Base-by-base conservation (phyloP, 2,329 filamentous ascomycete genomes). In the Periglandula ipomoeae region DNA sequence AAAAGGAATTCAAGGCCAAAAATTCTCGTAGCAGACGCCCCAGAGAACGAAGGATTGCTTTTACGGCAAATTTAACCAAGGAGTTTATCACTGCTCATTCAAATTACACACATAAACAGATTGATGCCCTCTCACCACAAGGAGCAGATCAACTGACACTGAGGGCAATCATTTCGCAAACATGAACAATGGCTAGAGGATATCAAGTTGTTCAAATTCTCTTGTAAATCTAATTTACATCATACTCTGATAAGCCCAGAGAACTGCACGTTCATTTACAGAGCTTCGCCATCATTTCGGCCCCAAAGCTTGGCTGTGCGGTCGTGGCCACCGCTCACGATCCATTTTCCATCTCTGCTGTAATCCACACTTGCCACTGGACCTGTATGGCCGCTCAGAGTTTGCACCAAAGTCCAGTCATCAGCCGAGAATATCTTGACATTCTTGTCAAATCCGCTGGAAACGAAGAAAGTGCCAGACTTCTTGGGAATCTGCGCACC, bases 271-370 rank as follows among this genome's bases (percentile, higher is more conserved):
- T 22, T 15, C 23, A 20, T 61, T n/a, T 56, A 79, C 27, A 79
- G 56, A 22, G 68, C 68, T 56, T 83, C 74, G 49, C 78, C 78
- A 61, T 89, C 87, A 55, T 95, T 91, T 55, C 89, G 80, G 4
- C 88, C 88, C 93, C 93, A 98, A 2, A 98, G 73, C 72, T 98
- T 98, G 45, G 97, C 87, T 2, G 91, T 97, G 47, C 90, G 79
- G 67, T 98, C 93, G 62, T 95, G 88, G 3, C 93, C 90, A 56
- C 89, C 89, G 64, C 89, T 96, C 22, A 91, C 87, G 65, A 98
- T 95, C 88, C 89, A 98, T 61, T 76, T 85, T 8, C 84, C 87
- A 66, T 97, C 88, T 54, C 76, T 75, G 60, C 86, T 94, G 47
- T 95, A 81, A 69, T 98, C 93, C 11, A 89, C 85, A 57, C 89